These are phyloP conservation scores for Prunus yedoensis DNA, from an alignment of 331 rosid genomes.

Conservation along the genomic window DNA sequence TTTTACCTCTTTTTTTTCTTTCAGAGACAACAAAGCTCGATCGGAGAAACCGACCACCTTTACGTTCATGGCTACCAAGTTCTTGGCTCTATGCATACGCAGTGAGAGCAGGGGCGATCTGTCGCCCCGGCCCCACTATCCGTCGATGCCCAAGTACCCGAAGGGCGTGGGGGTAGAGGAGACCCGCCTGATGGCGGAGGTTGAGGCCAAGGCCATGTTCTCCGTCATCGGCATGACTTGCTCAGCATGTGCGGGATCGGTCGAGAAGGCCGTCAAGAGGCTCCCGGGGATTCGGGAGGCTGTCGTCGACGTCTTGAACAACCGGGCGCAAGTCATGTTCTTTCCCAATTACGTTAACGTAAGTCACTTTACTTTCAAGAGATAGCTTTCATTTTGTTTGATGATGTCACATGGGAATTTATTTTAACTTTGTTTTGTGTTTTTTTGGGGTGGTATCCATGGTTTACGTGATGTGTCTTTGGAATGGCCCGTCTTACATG, in stretches of 20 bases:
- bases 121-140: constrained; percentile 64
- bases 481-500: background rate
- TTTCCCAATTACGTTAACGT: constrained; percentile 57
- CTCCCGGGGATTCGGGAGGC: constrained; percentile 83
- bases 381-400: background rate
- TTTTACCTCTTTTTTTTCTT: background rate
- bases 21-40: background rate
- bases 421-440: background rate
- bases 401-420: background rate
- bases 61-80: constrained; percentile 43
- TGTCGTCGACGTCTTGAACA: constrained; percentile 65
- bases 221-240: constrained; percentile 82
- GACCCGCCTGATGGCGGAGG: constrained; percentile 6
- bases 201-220: constrained; percentile 46
- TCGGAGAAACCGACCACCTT: background rate
- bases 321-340: constrained; percentile 60
- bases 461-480: background rate
- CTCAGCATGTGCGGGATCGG: constrained; percentile 86
- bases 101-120: constrained; percentile 22
- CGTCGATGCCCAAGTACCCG: constrained; percentile 80
- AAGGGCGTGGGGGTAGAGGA: constrained; percentile 34
- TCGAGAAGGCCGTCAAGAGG: constrained; percentile 73
- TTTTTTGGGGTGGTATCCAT: no score
- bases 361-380: constrained; percentile 19
- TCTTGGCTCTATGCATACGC: constrained; percentile 55